Conservation (phyloP, 495 filamentous ascomycete species). For the Bombardia bombarda region DNA sequence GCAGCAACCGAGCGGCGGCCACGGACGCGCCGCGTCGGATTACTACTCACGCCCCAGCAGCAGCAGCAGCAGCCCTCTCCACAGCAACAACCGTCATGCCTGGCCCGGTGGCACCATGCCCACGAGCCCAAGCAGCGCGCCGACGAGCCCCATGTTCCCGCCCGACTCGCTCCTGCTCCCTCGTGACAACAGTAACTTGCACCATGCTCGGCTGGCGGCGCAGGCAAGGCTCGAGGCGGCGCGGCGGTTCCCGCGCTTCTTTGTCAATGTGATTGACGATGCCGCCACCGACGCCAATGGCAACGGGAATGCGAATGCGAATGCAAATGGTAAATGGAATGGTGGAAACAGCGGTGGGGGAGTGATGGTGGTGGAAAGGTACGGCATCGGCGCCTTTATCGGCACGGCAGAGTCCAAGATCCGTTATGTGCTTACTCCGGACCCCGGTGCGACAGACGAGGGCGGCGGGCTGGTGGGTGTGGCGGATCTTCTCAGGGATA, state of each 20-base stretch:
- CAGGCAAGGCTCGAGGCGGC: conserved; percentile 52
- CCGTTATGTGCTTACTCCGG: conserved; percentile 49
- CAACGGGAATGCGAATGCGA: too few relatives aligned
- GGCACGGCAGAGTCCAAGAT: conserved; percentile 49
- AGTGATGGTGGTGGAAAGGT: conserved; percentile 31
- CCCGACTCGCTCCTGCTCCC: conserved; percentile 15
- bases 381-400: conserved; percentile 49
- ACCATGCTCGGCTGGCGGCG: conserved; percentile 44
- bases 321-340: too few relatives aligned
- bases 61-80: not conserved
- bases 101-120: too few relatives aligned
- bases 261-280: conserved; percentile 46
- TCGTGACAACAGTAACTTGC: conserved; percentile 37
- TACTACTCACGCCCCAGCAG: conserved; percentile 3
- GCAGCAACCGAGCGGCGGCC: not conserved
- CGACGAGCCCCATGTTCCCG: conserved; percentile 31
- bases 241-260: conserved; percentile 40
- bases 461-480: conserved; percentile 47
- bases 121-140: conserved; percentile 5
- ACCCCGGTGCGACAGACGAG: conserved; percentile 48
- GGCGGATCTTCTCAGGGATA: conserved; percentile 37
- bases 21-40: conserved; percentile 8
- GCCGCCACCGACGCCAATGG: too few relatives aligned
- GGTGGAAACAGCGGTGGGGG: too few relatives aligned
- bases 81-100: too few relatives aligned